Evolutionary conservation across 225 moss, liverwort and hornwort genomes (phyloP).

Genomic region (Pleurozium schreberi): DNA sequence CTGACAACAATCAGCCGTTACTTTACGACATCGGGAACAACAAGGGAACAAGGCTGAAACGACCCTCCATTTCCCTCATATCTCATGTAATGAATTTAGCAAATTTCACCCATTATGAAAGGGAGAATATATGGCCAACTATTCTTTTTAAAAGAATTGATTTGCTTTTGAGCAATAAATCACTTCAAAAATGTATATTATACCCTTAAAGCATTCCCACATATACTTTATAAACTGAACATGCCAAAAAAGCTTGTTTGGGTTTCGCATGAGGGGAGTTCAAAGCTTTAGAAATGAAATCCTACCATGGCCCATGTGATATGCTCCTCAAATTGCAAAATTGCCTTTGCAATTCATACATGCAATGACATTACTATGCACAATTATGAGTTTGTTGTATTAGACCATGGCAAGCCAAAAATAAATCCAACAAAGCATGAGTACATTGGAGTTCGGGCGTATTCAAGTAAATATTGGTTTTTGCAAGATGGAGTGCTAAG

Average conservation of each 20-base stretch:
- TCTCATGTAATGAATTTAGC: too few species aligned
- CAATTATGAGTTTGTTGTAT: neutral
- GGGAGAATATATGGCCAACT: too few species aligned
- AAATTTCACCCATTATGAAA: too few species aligned
- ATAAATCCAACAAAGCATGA: neutral
- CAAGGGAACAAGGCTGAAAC: too few species aligned
- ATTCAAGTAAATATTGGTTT: neutral
- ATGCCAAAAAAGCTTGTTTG: neutral
- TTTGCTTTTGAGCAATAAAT: too few species aligned
- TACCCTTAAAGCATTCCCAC: too few species aligned
- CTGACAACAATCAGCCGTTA: too few species aligned
- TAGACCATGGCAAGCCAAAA: neutral
- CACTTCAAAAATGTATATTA: too few species aligned
- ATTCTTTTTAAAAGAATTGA: too few species aligned
- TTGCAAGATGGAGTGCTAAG: neutral
- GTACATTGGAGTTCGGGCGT: neutral
- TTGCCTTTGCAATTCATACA: neutral
- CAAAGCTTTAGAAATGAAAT: neutral
- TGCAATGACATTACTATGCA: neutral
- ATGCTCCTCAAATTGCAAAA: neutral
- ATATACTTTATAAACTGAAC: accelerated
- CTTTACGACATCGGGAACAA: too few species aligned
- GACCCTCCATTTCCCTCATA: too few species aligned
- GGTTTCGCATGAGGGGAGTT: neutral
- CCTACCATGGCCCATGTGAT: too few species aligned